A percentile compares a stretch with the other conserved stretches of the same genome.
phyloP scores from a whole-genome alignment of 805 yeast species.

The Ogataea paraovalis region DNA sequence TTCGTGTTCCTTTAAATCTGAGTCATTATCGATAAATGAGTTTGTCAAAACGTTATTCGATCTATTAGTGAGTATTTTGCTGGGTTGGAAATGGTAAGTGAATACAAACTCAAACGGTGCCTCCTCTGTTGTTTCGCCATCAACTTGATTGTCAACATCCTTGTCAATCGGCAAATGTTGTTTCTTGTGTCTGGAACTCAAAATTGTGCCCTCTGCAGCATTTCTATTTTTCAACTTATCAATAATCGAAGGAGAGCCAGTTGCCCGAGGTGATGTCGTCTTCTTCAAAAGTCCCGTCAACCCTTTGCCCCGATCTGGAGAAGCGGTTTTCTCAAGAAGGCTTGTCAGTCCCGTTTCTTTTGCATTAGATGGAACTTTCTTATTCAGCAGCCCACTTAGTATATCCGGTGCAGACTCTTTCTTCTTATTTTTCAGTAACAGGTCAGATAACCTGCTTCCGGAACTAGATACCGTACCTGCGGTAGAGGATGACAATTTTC shows the following conservation, averaged over 20 bases:
- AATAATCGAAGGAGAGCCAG: background rate
- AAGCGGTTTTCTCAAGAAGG: background rate
- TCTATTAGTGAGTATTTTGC: conserved; percentile 3
- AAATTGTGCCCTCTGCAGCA: background rate
- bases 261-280: background rate
- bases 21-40: background rate
- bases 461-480: background rate
- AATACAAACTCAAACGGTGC: conserved; percentile 9
- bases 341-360: background rate
- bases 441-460: background rate
- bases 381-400: background rate
- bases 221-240: conserved; percentile 1
- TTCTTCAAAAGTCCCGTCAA: conserved; percentile 1
- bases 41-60: conserved; percentile 13
- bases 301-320: background rate
- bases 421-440: background rate
- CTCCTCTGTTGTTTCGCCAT: background rate
- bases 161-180: background rate
- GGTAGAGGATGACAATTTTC: conserved; percentile 13
- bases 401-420: background rate
- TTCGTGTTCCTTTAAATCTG: background rate
- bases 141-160: background rate
- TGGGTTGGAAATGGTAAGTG: conserved; percentile 2
- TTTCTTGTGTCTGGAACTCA: background rate
- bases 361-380: background rate